Percentiles rank a stretch among this genome's conserved stretches.
These are phyloP conservation scores for Bacidia rubella DNA, from an alignment of 495 filamentous ascomycete genomes.

Conservation along the genomic window DNA sequence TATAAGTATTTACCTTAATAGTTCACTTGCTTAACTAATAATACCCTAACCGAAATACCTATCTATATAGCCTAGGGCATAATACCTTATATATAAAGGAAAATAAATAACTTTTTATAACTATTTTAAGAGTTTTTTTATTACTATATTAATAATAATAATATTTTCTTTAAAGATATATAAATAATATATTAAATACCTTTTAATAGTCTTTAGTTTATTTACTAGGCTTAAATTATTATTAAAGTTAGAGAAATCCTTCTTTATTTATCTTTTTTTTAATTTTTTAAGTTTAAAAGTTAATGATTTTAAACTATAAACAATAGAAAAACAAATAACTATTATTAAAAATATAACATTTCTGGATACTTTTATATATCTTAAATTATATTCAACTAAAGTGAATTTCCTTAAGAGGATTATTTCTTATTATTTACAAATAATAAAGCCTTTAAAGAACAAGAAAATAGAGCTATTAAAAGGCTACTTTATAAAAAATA, in stretches of 20 bases:
- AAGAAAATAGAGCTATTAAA: not conserved
- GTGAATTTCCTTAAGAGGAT: not conserved
- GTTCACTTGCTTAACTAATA: too few relatives aligned
- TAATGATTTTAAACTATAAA: not conserved
- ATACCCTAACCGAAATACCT: too few relatives aligned
- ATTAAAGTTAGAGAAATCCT: not conserved
- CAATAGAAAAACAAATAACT: not conserved
- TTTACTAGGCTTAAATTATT: not conserved
- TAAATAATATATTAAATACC: constrained; percentile 1
- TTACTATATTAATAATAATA: constrained; percentile 9
- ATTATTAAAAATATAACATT: not conserved
- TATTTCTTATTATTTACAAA: not conserved
- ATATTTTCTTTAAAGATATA: constrained; percentile 6
- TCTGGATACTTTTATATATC: not conserved
- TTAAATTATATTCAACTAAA: not conserved
- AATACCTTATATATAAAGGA: not conserved
- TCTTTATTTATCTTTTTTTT: not conserved
- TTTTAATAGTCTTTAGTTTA: constrained; percentile 1
- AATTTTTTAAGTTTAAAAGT: not conserved
- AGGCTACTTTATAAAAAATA: not conserved
- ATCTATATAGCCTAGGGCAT: too few relatives aligned
- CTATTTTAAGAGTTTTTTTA: not conserved
- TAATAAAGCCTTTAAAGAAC: not conserved
- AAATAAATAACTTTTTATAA: constrained; percentile 2
- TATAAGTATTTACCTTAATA: too few relatives aligned